These are phyloP conservation scores for Colletotrichum higginsianum DNA, from an alignment of 2,329 filamentous ascomycete species.

Conservation along the genomic window DNA sequence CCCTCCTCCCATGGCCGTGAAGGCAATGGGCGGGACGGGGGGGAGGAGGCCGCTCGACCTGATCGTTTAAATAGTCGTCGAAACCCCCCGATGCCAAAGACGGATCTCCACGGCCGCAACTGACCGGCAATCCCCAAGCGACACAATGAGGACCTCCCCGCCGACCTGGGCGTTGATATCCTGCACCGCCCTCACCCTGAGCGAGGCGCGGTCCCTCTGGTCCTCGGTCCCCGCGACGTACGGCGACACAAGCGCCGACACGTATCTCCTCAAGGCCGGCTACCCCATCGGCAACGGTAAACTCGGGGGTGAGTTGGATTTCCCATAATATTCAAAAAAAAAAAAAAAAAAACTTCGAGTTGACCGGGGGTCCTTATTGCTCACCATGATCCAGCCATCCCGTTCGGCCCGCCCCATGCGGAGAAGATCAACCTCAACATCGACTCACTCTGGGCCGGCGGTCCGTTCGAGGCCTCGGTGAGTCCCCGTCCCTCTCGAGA, in stretches of 20 bases:
- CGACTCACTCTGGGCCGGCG: constrained; percentile 66
- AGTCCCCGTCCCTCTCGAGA: constrained; percentile 16
- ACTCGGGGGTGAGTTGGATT: constrained; percentile 54
- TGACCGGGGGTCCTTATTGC: neutral
- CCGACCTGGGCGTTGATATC: neutral
- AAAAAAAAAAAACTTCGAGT: too few species aligned
- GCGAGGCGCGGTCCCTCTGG: constrained; percentile 32
- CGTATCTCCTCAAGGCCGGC: constrained; percentile 50
- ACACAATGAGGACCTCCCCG: constrained; percentile 5
- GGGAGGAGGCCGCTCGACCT: constrained; percentile 5
- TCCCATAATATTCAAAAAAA: too few species aligned
- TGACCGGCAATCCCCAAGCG: neutral
- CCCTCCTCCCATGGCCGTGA: too few species aligned
- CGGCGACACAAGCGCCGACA: constrained; percentile 20
- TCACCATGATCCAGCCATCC: constrained; percentile 51
- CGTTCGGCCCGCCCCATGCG: constrained; percentile 58
- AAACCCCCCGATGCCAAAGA: neutral
- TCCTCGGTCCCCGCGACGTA: constrained; percentile 30
- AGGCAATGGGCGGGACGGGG: too few species aligned
- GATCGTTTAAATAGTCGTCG: neutral
- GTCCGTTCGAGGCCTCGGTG: constrained; percentile 61
- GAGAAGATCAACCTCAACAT: constrained; percentile 63
- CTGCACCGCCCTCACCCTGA: neutral
- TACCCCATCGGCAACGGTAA: constrained; percentile 66
- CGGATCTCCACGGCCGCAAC: neutral